Base-by-base conservation (phyloP, 176 grass and related monocot genomes). In the Poa annua region DNA sequence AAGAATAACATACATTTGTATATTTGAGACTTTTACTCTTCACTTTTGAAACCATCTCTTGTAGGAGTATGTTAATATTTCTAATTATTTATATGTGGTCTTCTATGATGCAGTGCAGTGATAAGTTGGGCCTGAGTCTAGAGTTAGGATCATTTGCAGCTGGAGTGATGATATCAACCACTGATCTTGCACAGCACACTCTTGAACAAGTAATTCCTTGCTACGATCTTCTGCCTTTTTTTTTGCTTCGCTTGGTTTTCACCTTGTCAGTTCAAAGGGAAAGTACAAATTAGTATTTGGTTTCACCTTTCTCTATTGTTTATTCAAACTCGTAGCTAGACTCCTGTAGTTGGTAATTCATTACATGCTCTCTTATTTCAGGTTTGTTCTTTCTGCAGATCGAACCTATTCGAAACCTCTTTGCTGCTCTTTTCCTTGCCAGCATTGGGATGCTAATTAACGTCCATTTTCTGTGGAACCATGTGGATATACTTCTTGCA, bases 381-480 rank as follows among this genome's bases (percentile, higher is more conserved):
- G 85, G 87, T 89, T 96, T 93, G 87, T 96, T 94, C 86, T 92
- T 93, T 96, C 91, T 96, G 91, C 93, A 99, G 97, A 96, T 99
- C 33, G 97, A 99, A 90, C 97, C 97, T 66, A 99, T 99, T 66
- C 91, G 97, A 48, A 99, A 99, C 71, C 89, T 99, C 82, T 99
- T 99, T 59, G 97, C 97, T 64, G 97, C 97, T 45, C 89, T 99
- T 86, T 99, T 99, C 82, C 92, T 99, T 86, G 97, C 97, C 82
- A 99, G 97, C 84, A 96, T 99, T 73, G 97, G 97, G 51, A 99
- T 99, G 97, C 88, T 99, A 80, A 99, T 99, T 90, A 94, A 99
- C 86, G 91, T 96, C 14, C 97, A 96, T 86, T 99, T 99, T 75
- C 89, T 99, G 57, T 99, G 97, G 97, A 99, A 94, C 84, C 97